Base-by-base conservation (phyloP, 140 eudicot species). In the Oenanthe javanica region DNA sequence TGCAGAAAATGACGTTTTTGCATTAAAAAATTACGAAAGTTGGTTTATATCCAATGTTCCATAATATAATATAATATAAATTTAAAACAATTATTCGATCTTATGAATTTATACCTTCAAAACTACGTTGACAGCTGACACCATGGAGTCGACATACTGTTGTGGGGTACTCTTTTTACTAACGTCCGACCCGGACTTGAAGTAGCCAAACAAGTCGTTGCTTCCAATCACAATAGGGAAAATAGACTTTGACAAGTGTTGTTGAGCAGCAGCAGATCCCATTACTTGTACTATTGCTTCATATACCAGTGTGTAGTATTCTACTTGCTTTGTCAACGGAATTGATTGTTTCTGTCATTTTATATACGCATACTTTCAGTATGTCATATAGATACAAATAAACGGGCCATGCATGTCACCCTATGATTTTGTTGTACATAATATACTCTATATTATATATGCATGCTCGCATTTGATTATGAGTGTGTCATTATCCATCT, bases 141-240 rank as follows among this genome's bases (percentile, higher is more conserved):
- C 67, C 99, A 95, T 92, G 59, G 80, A 85, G 79, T 83, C 86
- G 18, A 94, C 87, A 50, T 79, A 92, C 55, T 90, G 90, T 61
- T 90, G 93, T 8, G 97, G 97, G 52, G 92, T 64, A 78, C 63
- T 80, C 52, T 85, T 82, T 76, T 87, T 83, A 15, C 84, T 47
- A 18, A 76, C 69, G 19, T 90, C 70, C 9, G 89, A 91, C 47
- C 80, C 91, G 66, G 89, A 78, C 40, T 85, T 78, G 81, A 90
- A 92, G 80, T 88, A 92, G 70, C 86, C 90, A 8, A 92, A 83
- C 9, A 95, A 75, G 79, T 95, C 99, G 51, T 95, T 95, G 92
- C 97, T 95, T 81, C 99, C 99, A 7, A 95, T 90, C 6, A 92
- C 93, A 14, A 92, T 50, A 8, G 87, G 78, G 52, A 90, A 92